Conservation (phyloP, 2,329 filamentous ascomycete species). For the Trichophaea hybrida region DNA sequence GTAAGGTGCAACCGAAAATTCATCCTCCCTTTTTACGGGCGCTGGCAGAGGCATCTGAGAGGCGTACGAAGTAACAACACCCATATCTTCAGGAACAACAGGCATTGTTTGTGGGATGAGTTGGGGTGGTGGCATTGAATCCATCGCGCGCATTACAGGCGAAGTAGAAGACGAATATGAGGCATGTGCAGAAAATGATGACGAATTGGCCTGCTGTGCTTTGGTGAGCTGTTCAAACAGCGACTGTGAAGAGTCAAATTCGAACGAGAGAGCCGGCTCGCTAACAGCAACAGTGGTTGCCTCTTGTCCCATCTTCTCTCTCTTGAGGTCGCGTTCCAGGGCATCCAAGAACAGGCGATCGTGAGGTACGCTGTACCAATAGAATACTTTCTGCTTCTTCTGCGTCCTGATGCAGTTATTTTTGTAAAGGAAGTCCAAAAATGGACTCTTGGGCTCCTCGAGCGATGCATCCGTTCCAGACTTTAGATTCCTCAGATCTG, state of each 20-base stretch:
- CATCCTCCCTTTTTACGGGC: slow-evolving; percentile 75
- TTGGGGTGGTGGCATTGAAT: slow-evolving; percentile 83
- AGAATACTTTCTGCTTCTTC: slow-evolving; percentile 99
- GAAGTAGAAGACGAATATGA: slow-evolving; percentile 72
- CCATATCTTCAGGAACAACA: slow-evolving; percentile 42
- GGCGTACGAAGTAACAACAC: slow-evolving; percentile 51
- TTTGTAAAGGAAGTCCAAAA: slow-evolving; percentile 98
- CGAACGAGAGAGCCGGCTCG: slow-evolving; percentile 93
- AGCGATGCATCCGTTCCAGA: slow-evolving; percentile 95
- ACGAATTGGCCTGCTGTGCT: slow-evolving; percentile 95
- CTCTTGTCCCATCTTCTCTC: slow-evolving; percentile 98
- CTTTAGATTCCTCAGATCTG: slow-evolving; percentile 93
- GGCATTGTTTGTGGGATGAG: slow-evolving; percentile 53
- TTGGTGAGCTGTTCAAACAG: slow-evolving; percentile 99
- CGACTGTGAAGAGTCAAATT: slow-evolving; percentile 98
- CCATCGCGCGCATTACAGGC: slow-evolving; percentile 76
- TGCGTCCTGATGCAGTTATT: slow-evolving; percentile 99
- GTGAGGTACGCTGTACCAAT: slow-evolving; percentile 99
- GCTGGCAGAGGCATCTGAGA: slow-evolving; percentile 58
- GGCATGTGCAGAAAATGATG: slow-evolving; percentile 76
- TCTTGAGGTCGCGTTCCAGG: slow-evolving; percentile 89
- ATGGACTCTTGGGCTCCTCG: slow-evolving; percentile 96
- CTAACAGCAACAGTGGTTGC: slow-evolving; percentile 91
- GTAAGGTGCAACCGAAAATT: slow-evolving; percentile 41
- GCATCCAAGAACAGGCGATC: slow-evolving; percentile 95